These are phyloP conservation scores for Saprolegnia diclina DNA, from an alignment of 352 stramenopile genomes.

Conservation along the genomic window DNA sequence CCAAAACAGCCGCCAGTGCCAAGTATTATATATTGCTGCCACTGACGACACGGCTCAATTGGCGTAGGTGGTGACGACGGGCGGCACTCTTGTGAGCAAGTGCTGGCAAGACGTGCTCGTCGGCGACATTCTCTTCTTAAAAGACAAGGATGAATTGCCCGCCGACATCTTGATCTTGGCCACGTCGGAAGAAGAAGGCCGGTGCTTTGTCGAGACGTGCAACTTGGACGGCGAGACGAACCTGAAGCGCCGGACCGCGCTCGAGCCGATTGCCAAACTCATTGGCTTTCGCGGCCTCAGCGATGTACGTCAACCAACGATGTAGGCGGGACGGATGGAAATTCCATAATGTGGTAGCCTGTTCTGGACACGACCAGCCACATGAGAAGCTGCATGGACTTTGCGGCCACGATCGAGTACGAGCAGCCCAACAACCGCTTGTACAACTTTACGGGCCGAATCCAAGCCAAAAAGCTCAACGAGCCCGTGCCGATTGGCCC, in stretches of 20 bases:
- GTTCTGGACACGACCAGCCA: slow-evolving; percentile 6
- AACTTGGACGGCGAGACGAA: slow-evolving; percentile 93
- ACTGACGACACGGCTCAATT: no score
- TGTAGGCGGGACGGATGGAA: slow-evolving; percentile 21
- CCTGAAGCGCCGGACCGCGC: slow-evolving; percentile 82
- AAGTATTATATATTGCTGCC: not conserved
- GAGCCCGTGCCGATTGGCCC: slow-evolving; percentile 71
- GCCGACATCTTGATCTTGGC: slow-evolving; percentile 85
- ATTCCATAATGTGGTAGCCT: slow-evolving; percentile 2
- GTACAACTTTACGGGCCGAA: slow-evolving; percentile 84
- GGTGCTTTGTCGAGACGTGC: slow-evolving; percentile 90
- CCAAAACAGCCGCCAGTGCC: slow-evolving; percentile 19
- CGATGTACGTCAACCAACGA: slow-evolving; percentile 66
- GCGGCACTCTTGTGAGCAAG: slow-evolving; percentile 66
- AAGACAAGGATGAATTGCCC: slow-evolving; percentile 77
- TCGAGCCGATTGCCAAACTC: slow-evolving; percentile 40
- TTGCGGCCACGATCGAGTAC: slow-evolving; percentile 32
- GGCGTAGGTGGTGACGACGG: slow-evolving; percentile 31
- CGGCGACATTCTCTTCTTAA: slow-evolving; percentile 49
- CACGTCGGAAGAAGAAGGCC: slow-evolving; percentile 74
- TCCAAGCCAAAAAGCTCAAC: slow-evolving; percentile 45
- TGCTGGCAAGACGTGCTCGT: slow-evolving; percentile 5
- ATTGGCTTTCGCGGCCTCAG: slow-evolving; percentile 43
- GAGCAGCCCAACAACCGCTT: slow-evolving; percentile 87
- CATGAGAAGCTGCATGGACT: slow-evolving; percentile 6